phyloP scores from a whole-genome alignment of 768 basidiomycete genomes.

The Brasilioporus rufonigricans region DNA sequence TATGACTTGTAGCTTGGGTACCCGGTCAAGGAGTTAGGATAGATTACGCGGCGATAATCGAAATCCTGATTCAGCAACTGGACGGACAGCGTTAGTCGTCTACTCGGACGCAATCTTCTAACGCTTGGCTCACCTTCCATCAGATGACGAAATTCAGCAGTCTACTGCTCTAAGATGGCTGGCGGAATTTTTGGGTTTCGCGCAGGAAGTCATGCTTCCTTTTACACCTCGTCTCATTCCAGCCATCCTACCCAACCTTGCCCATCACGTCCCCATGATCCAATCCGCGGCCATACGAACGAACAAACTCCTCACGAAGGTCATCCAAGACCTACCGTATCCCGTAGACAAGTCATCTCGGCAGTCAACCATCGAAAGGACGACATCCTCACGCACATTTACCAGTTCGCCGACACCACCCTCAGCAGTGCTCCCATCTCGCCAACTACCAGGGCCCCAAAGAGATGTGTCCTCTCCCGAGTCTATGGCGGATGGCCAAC shows the following conservation, averaged over 20 bases:
- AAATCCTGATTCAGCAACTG: conserved; percentile 87
- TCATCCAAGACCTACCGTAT: conserved; percentile 82
- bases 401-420: conserved; percentile 54
- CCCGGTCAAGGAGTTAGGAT: conserved; percentile 93
- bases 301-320: conserved; percentile 79
- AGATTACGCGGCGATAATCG: conserved; percentile 88
- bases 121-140: neutral
- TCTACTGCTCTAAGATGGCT: conserved; percentile 94
- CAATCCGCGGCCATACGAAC: conserved; percentile 83
- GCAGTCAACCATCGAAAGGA: conserved; percentile 26
- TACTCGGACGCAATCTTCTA: conserved; percentile 1
- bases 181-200: conserved; percentile 83
- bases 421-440: conserved; percentile 40
- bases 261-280: conserved; percentile 87
- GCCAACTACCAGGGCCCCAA: conserved; percentile 45
- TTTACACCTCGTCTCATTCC: conserved; percentile 93
- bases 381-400: conserved; percentile 36
- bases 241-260: conserved; percentile 91
- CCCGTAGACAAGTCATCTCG: conserved; percentile 49
- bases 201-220: conserved; percentile 88
- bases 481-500: conserved; percentile 33
- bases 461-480: conserved; percentile 53
- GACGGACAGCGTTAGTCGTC: conserved; percentile 70
- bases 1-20: conserved; percentile 61
- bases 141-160: conserved; percentile 91